Evolutionary conservation across 2,329 filamentous ascomycete species (phyloP).

Genomic region (Aspergillus sp.): DNA sequence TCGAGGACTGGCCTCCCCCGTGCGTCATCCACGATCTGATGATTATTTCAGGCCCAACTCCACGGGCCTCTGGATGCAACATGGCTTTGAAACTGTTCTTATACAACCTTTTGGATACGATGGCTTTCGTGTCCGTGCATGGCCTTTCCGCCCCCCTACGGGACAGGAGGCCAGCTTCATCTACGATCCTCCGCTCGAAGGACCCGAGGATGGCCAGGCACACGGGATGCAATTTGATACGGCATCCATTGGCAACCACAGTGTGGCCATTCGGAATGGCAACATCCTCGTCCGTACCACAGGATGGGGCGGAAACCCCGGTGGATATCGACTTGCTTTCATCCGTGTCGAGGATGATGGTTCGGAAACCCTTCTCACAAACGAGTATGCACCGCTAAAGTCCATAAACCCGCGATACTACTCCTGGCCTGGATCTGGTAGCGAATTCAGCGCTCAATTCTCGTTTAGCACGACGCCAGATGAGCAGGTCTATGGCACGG

Average conservation of each 20-base stretch:
- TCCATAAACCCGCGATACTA: slow-evolving; percentile 32
- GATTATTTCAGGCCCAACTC: slow-evolving; percentile 14
- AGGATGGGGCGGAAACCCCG: slow-evolving; percentile 24
- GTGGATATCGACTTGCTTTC: slow-evolving; percentile 30
- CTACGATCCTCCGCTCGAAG: slow-evolving; percentile 35
- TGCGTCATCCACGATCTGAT: neutral
- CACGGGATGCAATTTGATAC: slow-evolving; percentile 28
- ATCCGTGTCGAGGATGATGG: slow-evolving; percentile 28
- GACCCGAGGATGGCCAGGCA: slow-evolving; percentile 25
- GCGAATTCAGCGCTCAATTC: slow-evolving; percentile 31
- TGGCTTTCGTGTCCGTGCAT: slow-evolving; percentile 34
- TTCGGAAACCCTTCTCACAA: slow-evolving; percentile 29
- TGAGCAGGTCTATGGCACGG: slow-evolving; percentile 59
- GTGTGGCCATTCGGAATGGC: slow-evolving; percentile 28
- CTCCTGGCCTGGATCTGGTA: slow-evolving; percentile 26
- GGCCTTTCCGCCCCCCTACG: slow-evolving; percentile 30
- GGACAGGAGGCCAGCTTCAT: slow-evolving; percentile 33
- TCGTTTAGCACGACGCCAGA: slow-evolving; percentile 28
- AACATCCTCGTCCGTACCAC: slow-evolving; percentile 31
- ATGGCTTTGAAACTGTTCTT: slow-evolving; percentile 34
- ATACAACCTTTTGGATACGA: slow-evolving; percentile 36
- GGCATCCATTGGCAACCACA: slow-evolving; percentile 24
- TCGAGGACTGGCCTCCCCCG: neutral
- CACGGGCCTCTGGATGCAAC: slow-evolving; percentile 26
- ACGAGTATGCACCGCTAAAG: slow-evolving; percentile 28